Base-by-base conservation (phyloP, 352 stramenopile genomes). In the Peronospora belbahrii region DNA sequence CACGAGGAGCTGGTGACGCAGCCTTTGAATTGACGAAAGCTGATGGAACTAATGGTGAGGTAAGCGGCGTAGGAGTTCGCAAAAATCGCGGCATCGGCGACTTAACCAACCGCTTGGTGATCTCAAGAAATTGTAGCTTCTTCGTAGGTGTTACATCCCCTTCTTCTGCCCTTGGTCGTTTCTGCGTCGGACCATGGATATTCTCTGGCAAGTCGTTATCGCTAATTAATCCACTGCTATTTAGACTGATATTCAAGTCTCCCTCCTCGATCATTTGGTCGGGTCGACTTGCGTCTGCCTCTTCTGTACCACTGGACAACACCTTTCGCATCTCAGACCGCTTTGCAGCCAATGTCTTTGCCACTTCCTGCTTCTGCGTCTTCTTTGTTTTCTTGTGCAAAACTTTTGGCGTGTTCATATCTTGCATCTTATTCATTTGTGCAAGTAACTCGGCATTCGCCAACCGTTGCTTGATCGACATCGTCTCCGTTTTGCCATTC, bases 391-490 rank as follows among this genome's bases (percentile, higher is more conserved):
- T 85, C 51, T 83, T 85, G 6, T 37, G 44, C n/a, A 71, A 32
- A 9, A 83, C 69, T 50, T 83, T 85, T 15, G 76, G 76, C 8
- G 76, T 88, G 23, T 52, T 65, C 20, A 85, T 69, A 22, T 88
- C 76, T 35, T 83, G 69, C 47, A 82, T 70, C 31, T 68, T 71
- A 17, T 43, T 56, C 36, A 83, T 73, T 32, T 58, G 56, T 27
- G 67, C 49, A 22, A 83, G 65, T 33, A 79, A 46, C n/a, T 75
- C 68, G 44, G 62, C 67, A 40, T 75, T 77, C 5, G 62, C 65
- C 31, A 79, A 45, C 14, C 67, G 59, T 35, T 75, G 56, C 33
- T 77, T 67, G 24, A 69, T 64, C 9, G 52, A 68, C 49, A 75
- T 42, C 15, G 62, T 73, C 18, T 64, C 56, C 19, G 13, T 36